These are phyloP conservation scores for Phyllostachys edulis DNA, from an alignment of 176 grass and related monocot genomes.

Conservation along the genomic window DNA sequence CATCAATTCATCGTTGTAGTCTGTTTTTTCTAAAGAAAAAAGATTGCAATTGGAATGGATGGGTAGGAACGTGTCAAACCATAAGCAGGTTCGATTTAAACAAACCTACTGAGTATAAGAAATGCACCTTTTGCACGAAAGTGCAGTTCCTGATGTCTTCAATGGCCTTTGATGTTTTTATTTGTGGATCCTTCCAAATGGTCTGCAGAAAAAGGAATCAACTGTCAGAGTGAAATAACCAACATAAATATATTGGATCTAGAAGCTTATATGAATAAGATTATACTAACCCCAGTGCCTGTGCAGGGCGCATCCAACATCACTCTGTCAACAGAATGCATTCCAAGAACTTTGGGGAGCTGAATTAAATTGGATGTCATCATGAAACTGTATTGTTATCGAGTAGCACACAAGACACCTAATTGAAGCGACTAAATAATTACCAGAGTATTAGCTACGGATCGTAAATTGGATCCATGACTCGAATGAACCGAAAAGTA, in stretches of 20 bases:
- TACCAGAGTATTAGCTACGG: not conserved
- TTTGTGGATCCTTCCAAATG: slow-evolving; percentile 82
- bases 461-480: not conserved
- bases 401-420: not conserved
- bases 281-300: slow-evolving; percentile 68
- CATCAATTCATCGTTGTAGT: not conserved
- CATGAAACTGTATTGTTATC: not conserved
- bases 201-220: slow-evolving; percentile 55
- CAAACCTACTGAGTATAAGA: slow-evolving; percentile 14
- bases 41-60: not conserved
- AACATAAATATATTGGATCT: slow-evolving; percentile 13
- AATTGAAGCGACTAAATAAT: slow-evolving; percentile 6
- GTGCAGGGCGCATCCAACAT: slow-evolving; percentile 96
- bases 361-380: slow-evolving; percentile 38
- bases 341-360: slow-evolving; percentile 84
- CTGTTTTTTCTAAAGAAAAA: not conserved
- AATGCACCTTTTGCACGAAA: slow-evolving; percentile 90
- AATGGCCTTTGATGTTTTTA: slow-evolving; percentile 87
- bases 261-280: slow-evolving; percentile 24
- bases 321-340: slow-evolving; percentile 92
- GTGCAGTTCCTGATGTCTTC: slow-evolving; percentile 81
- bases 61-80: not conserved
- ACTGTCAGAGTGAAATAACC: not conserved
- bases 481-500: slow-evolving; percentile 3
- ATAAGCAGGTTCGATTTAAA: not conserved